Evolutionary conservation across 2,329 filamentous ascomycete species (phyloP).

Genomic region (Sordariomycetes sp.): DNA sequence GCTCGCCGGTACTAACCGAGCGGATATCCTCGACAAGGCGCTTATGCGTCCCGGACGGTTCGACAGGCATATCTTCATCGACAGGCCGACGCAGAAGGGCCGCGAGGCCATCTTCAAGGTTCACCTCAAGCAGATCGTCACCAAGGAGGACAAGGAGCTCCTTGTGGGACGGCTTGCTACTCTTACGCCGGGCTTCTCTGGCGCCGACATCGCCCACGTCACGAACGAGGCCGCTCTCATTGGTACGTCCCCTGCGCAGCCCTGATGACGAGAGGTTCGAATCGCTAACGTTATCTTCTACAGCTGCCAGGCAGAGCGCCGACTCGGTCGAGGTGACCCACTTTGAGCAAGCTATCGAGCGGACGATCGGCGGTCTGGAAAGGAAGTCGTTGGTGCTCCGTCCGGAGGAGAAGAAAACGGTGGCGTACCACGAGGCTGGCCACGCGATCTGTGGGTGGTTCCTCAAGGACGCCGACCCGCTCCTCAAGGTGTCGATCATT

Average conservation of each 20-base stretch:
- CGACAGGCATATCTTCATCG: slow-evolving; percentile 91
- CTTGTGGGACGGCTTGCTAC: slow-evolving; percentile 82
- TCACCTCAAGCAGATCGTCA: slow-evolving; percentile 89
- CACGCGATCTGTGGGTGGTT: slow-evolving; percentile 99
- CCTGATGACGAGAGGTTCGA: background rate
- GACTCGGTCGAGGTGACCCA: slow-evolving; percentile 76
- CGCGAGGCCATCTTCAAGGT: slow-evolving; percentile 94
- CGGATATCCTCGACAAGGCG: slow-evolving; percentile 89
- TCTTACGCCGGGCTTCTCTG: slow-evolving; percentile 90
- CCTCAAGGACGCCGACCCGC: slow-evolving; percentile 89
- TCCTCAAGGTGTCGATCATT: slow-evolving; percentile 98
- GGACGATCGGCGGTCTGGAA: slow-evolving; percentile 90
- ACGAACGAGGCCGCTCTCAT: slow-evolving; percentile 96
- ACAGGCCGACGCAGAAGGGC: slow-evolving; percentile 92
- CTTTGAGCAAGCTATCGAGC: slow-evolving; percentile 96
- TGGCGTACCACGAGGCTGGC: slow-evolving; percentile 93
- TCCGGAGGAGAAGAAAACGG: slow-evolving; percentile 87
- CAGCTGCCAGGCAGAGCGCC: slow-evolving; percentile 76
- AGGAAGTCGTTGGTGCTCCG: slow-evolving; percentile 93
- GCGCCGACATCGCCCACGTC: slow-evolving; percentile 96
- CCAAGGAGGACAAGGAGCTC: slow-evolving; percentile 78
- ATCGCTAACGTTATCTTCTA: slow-evolving; percentile 3
- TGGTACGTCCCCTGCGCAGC: slow-evolving; percentile 51
- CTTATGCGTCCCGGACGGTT: slow-evolving; percentile 95
- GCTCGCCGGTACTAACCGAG: slow-evolving; percentile 89